Evolutionary conservation across 257 asterid genomes (phyloP), one percentile per base, ranked within the genome.

Genomic region (Ligustrum vulgare): DNA sequence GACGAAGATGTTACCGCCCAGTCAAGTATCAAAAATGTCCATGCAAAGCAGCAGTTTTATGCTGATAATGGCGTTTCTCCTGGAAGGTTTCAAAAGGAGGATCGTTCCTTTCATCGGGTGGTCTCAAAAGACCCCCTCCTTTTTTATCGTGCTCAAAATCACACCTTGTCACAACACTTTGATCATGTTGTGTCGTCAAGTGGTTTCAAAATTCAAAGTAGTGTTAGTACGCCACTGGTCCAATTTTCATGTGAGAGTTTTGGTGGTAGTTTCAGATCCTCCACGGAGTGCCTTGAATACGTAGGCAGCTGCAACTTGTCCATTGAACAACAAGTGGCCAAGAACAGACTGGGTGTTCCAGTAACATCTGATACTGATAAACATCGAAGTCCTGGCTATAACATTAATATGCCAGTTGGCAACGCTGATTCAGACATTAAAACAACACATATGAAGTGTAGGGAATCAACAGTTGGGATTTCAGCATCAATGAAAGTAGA

Each of bases 1-100:
- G 96, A 87, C 15, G 92, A 87, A 58, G 80, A 67, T 60, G 64
- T 33, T 33, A 72, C 82, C 16, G 84, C 83, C n/a, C 87, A 75
- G 79, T 76, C 83, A 8, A 67, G 75, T 70, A 34, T 69, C 66
- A 64, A 43, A 75, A 71, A 45, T 8, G 83, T 60, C 79, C 79
- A 69, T 79, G 73, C 73, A 62, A 80, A 81, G 54, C 73, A 63
- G 51, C 82, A 73, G 69, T 69, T 56, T 11, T 58, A 62, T 60
- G 79, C 47, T 47, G 81, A 70, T 70, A 79, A 79, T 74, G 81
- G 74, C 32, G 78, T 73, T 39, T 65, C 79, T 28, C 8, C 72
- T 36, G 72, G 80, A 72, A 79, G 76, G 72, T 36, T 69, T 77
- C 84, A 33, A 33, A 82, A 73, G 3, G 85, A 75, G 72, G 80